Conservation (phyloP, 345 rosid genomes). For the Mallotus nudiflorus region DNA sequence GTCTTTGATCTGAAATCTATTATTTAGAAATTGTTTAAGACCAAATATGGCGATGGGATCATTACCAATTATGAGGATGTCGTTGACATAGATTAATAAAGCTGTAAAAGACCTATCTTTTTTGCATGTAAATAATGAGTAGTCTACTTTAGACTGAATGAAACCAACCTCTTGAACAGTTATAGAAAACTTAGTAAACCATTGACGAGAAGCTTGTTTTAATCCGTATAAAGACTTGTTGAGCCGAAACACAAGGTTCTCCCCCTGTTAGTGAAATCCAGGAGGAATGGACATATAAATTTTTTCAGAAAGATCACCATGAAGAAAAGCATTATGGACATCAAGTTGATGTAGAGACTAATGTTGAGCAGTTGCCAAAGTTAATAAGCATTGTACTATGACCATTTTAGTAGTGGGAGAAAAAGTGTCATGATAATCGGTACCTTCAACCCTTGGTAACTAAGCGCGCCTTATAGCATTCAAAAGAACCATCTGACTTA, state of each 20-base stretch:
- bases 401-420: constrained; percentile 3
- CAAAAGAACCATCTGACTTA: background rate
- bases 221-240: background rate
- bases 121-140: background rate
- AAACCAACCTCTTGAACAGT: background rate
- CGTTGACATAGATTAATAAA: background rate
- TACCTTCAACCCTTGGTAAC: background rate
- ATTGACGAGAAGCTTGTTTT: too few species aligned
- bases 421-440: too few species aligned
- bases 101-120: background rate
- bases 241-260: background rate
- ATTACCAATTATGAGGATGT: background rate
- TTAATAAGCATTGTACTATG: background rate
- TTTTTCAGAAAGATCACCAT: background rate
- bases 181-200: background rate
- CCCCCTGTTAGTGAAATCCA: background rate
- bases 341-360: background rate
- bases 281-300: background rate
- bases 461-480: background rate
- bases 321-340: too few species aligned
- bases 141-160: background rate
- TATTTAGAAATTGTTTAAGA: background rate
- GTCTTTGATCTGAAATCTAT: background rate
- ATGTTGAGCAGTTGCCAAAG: background rate
- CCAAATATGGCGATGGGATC: background rate